Evolutionary conservation across 805 yeast genomes (phyloP).

Genomic region (Brettanomyces naardenensis): DNA sequence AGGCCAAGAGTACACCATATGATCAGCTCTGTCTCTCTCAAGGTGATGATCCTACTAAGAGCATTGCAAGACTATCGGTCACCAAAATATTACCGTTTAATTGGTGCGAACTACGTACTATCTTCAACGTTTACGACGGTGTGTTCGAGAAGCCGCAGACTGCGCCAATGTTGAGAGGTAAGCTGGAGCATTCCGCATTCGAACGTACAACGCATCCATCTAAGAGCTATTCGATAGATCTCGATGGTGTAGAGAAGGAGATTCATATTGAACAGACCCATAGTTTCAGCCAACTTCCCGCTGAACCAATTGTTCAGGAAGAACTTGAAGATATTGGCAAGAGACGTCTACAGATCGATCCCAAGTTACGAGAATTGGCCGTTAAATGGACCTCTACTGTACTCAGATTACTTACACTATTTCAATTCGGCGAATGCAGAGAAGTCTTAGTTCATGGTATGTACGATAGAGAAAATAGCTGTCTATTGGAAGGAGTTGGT

Average conservation of each 20-base stretch:
- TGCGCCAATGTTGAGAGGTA: slow-evolving; percentile 7
- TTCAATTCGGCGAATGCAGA: slow-evolving; percentile 45
- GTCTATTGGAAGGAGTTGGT: slow-evolving; percentile 7
- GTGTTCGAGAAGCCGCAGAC: slow-evolving; percentile 2
- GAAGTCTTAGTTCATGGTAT: slow-evolving; percentile 55
- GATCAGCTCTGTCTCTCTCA: background rate
- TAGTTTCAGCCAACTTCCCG: background rate
- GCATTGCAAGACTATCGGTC: slow-evolving; percentile 39
- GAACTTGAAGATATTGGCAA: background rate
- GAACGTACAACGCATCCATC: slow-evolving; percentile 7
- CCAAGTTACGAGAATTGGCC: background rate
- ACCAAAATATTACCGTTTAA: slow-evolving; percentile 48
- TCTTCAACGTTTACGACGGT: slow-evolving; percentile 43
- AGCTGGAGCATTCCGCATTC: slow-evolving; percentile 3
- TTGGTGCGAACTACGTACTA: slow-evolving; percentile 63
- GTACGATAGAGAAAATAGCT: slow-evolving; percentile 24
- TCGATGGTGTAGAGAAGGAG: background rate
- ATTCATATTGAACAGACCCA: slow-evolving; percentile 6
- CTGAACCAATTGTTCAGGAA: background rate
- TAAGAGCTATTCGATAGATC: slow-evolving; percentile 2
- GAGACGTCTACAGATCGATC: background rate
- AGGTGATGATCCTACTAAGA: slow-evolving; percentile 2
- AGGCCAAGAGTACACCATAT: background rate
- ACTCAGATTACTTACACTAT: slow-evolving; percentile 32
- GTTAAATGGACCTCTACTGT: slow-evolving; percentile 18